A percentile compares a stretch with the other conserved stretches of the same genome.
phyloP scores from a whole-genome alignment of 768 basidiomycete genomes.

The Russula emetica region DNA sequence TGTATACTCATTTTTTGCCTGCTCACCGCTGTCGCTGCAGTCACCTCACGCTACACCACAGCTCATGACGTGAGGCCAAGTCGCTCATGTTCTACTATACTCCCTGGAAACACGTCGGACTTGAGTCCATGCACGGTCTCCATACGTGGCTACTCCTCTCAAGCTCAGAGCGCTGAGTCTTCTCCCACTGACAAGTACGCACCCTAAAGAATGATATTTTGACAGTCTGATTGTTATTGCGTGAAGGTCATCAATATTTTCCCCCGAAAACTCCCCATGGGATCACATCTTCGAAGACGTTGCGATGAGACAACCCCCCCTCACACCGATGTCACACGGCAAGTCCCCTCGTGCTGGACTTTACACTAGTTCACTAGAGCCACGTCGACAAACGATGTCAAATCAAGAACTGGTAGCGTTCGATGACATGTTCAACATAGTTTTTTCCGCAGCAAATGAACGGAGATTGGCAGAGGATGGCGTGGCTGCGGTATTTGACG shows the following conservation, averaged over 20 bases:
- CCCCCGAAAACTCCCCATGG: constrained; percentile 40
- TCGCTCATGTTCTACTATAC: background rate
- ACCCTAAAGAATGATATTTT: background rate
- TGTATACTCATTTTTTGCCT: background rate
- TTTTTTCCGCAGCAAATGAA: constrained; percentile 50
- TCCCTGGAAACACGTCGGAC: background rate
- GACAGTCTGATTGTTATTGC: background rate
- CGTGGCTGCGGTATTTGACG: background rate
- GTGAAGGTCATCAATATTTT: constrained; percentile 31
- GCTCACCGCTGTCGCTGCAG: background rate
- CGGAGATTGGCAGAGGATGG: constrained; percentile 30
- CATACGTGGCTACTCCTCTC: constrained; percentile 16
- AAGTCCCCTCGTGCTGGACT: constrained; percentile 3
- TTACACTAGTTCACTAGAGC: constrained; percentile 13
- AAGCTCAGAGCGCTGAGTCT: background rate
- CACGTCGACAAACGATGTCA: constrained; percentile 58
- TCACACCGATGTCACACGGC: constrained; percentile 15
- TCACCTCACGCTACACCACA: background rate
- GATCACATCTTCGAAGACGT: constrained; percentile 52
- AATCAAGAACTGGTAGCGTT: constrained; percentile 62
- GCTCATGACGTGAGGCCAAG: background rate
- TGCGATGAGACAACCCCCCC: constrained; percentile 32
- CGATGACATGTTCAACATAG: constrained; percentile 68
- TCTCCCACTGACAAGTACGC: constrained; percentile 19
- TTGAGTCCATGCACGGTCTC: background rate